Evolutionary conservation across 2,329 filamentous ascomycete species (phyloP).

Genomic region (Colletotrichum horii): DNA sequence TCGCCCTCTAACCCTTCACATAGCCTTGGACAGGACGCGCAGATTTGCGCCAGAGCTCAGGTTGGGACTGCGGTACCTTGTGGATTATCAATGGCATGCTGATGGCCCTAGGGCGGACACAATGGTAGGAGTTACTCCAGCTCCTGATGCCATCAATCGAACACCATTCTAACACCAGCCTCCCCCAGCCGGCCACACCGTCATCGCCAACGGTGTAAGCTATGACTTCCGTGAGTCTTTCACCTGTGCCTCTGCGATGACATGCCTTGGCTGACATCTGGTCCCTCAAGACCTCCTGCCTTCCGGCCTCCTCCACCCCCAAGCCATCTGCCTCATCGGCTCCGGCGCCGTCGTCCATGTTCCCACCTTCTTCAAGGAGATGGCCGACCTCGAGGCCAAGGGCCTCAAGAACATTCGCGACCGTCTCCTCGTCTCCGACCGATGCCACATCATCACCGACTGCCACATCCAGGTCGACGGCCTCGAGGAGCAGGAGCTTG

Average conservation of each 20-base stretch:
- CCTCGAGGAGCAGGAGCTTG: conserved; percentile 64
- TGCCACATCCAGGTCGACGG: conserved; percentile 73
- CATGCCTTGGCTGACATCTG: conserved; percentile 24
- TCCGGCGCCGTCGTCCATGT: conserved; percentile 73
- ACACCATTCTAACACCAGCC: conserved; percentile 15
- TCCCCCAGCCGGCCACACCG: conserved; percentile 20
- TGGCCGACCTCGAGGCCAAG: conserved; percentile 42
- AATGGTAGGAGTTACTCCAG: conserved; percentile 30
- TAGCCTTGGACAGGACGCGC: conserved; percentile 26
- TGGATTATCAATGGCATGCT: conserved; percentile 21
- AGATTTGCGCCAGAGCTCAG: conserved; percentile 23
- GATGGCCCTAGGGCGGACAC: conserved; percentile 31
- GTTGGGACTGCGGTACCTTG: conserved; percentile 14
- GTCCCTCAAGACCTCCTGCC: conserved; percentile 61
- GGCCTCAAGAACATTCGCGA: conserved; percentile 42
- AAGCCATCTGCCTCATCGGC: conserved; percentile 76
- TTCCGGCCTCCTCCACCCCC: conserved; percentile 74
- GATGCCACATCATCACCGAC: conserved; percentile 68
- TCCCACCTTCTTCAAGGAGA: conserved; percentile 46
- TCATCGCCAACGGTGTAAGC: conserved; percentile 23
- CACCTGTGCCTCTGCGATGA: neutral
- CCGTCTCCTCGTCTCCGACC: conserved; percentile 67
- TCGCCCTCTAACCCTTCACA: conserved; percentile 20
- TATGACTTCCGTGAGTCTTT: conserved; percentile 23
- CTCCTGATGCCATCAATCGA: conserved; percentile 15